Evolutionary conservation across 2,329 filamentous ascomycete species (phyloP).

Genomic region (Pseudogymnoascus sp.): DNA sequence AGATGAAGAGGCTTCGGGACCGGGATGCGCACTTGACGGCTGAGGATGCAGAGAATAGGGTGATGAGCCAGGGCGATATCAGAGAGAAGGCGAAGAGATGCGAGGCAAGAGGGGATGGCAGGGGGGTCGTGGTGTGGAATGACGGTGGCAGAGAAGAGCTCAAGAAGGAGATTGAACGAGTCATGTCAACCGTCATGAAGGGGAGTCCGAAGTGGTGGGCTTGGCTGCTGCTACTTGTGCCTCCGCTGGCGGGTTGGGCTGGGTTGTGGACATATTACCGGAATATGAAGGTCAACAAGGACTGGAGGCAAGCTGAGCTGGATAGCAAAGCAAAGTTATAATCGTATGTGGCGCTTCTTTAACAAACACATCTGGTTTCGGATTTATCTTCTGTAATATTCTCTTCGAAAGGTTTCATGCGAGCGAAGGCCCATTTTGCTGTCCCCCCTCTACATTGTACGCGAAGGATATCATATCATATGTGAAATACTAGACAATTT

Average conservation of each 20-base stretch:
- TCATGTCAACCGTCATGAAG: conserved; percentile 52
- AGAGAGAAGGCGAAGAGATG: conserved; percentile 71
- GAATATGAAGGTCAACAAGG: conserved; percentile 60
- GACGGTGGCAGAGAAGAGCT: conserved; percentile 67
- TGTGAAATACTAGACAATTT: neutral
- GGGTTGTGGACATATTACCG: conserved; percentile 64
- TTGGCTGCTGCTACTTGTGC: conserved; percentile 58
- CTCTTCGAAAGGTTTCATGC: neutral
- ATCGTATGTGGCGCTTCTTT: neutral
- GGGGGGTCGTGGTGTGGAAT: conserved; percentile 84
- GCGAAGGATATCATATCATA: neutral
- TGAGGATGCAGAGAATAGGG: conserved; percentile 83
- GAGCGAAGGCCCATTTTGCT: neutral
- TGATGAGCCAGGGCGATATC: conserved; percentile 80
- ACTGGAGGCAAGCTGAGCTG: conserved; percentile 56
- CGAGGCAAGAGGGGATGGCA: conserved; percentile 51
- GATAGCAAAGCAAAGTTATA: conserved; percentile 52
- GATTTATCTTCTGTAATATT: neutral
- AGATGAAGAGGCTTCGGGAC: conserved; percentile 69
- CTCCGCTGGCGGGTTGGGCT: conserved; percentile 62
- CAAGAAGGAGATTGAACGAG: conserved; percentile 53
- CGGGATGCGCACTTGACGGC: conserved; percentile 68
- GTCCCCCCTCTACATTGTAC: neutral
- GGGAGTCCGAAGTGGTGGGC: conserved; percentile 57
- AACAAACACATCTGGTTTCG: neutral